phyloP scores from a whole-genome alignment of 768 basidiomycete genomes.

The Lactarius hengduanensis region DNA sequence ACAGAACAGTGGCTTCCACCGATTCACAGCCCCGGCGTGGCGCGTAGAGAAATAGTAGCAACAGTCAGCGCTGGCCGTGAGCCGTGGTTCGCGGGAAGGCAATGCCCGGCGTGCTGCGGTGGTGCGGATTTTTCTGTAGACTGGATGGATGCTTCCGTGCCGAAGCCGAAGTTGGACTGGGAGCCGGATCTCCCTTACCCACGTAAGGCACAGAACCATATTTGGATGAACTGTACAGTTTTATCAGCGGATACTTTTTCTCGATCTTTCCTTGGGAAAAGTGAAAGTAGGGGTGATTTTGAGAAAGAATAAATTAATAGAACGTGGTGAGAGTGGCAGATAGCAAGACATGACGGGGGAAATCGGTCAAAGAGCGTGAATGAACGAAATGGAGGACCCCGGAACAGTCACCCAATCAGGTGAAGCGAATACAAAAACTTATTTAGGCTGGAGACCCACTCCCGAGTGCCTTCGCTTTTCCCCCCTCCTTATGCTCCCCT shows the following conservation, averaged over 20 bases:
- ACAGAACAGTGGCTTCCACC: not conserved
- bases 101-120: not conserved
- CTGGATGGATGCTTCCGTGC: slow-evolving; percentile 16
- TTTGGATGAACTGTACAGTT: slow-evolving; percentile 23
- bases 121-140: not conserved
- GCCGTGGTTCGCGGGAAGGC: slow-evolving; percentile 15
- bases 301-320: not conserved
- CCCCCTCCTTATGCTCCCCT: slow-evolving; percentile 22
- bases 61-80: not conserved
- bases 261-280: not conserved
- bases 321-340: not conserved
- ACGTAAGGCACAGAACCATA: slow-evolving; percentile 22
- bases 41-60: not conserved
- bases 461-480: slow-evolving; percentile 15
- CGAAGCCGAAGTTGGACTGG: slow-evolving; percentile 17
- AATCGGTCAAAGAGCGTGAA: slow-evolving; percentile 11
- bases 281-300: not conserved
- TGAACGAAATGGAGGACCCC: slow-evolving; percentile 25
- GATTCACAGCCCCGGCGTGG: not conserved
- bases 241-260: not conserved
- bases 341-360: not conserved
- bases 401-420: slow-evolving; percentile 22
- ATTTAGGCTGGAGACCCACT: slow-evolving; percentile 20
- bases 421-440: slow-evolving; percentile 12
- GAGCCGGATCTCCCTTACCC: slow-evolving; percentile 22